phyloP scores from a whole-genome alignment of 192 early-diverging fungal species.

The Rhizophagus sp. region DNA sequence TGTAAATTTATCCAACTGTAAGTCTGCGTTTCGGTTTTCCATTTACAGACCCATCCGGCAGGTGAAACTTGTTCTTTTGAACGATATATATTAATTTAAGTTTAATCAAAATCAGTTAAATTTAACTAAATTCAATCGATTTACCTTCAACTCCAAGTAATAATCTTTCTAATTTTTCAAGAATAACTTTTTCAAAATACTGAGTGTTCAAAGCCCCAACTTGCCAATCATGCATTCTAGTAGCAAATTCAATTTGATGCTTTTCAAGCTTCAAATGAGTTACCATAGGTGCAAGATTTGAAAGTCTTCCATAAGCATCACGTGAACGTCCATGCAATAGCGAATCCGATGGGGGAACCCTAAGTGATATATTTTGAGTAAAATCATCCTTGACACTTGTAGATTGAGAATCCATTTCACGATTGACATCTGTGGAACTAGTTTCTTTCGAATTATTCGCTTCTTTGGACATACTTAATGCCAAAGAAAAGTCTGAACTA shows the following conservation, averaged over 20 bases:
- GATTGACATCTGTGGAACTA: not conserved
- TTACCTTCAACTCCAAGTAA: slow-evolving; percentile 5
- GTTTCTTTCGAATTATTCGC: not conserved
- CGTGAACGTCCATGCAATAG: not conserved
- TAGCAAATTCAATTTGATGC: slow-evolving; percentile 23
- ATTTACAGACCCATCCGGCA: slow-evolving; percentile 8
- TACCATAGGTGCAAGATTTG: slow-evolving; percentile 4
- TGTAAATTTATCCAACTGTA: slow-evolving; percentile 13
- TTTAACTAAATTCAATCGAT: not conserved
- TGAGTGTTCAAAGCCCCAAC: slow-evolving; percentile 1
- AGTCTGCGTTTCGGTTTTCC: slow-evolving; percentile 4
- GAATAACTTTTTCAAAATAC: slow-evolving; percentile 21
- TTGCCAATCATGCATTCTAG: slow-evolving; percentile 25
- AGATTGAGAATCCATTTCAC: not conserved
- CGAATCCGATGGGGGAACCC: not conserved
- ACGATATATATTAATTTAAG: not conserved
- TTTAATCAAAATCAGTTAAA: not conserved
- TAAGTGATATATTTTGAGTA: not conserved
- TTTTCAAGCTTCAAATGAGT: slow-evolving; percentile 19
- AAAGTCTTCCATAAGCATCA: not conserved
- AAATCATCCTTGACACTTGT: not conserved
- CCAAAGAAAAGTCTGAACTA: not conserved
- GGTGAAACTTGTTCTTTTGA: slow-evolving; percentile 13
- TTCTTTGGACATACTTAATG: not conserved
- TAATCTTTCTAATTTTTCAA: slow-evolving; percentile 11